phyloP scores from a whole-genome alignment of 495 filamentous ascomycete species.

The Hypomontagnella monticulosa region DNA sequence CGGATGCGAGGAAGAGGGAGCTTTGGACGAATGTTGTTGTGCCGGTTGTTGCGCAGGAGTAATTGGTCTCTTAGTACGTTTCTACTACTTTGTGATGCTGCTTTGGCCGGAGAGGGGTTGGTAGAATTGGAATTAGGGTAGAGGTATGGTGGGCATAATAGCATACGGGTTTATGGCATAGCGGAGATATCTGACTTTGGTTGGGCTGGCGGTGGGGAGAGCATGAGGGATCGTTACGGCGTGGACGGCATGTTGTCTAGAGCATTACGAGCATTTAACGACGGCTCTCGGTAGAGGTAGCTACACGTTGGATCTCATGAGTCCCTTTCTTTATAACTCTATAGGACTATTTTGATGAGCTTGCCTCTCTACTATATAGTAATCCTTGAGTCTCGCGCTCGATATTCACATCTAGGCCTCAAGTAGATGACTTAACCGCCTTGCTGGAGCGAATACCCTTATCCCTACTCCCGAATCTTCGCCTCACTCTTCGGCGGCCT shows the following conservation, averaged over 20 bases:
- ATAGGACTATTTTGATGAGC: background rate
- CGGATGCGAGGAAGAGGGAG: conserved; percentile 42
- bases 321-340: background rate
- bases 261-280: conserved; percentile 14
- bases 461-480: conserved; percentile 58
- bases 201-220: background rate
- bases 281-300: background rate
- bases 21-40: conserved; percentile 51
- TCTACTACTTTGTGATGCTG: background rate
- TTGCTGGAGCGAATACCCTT: too few species aligned
- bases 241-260: conserved; percentile 16
- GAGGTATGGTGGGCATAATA: conserved; percentile 12
- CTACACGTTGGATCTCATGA: background rate
- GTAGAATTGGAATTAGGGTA: background rate
- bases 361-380: too few species aligned
- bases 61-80: background rate
- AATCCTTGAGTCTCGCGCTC: too few species aligned
- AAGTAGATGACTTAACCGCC: background rate
- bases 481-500: conserved; percentile 78
- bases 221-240: background rate
- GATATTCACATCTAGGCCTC: too few species aligned
- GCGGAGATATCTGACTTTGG: conserved; percentile 15
- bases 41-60: conserved; percentile 52
- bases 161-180: conserved; percentile 13
- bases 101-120: too few species aligned